Evolutionary conservation across 768 basidiomycete genomes (phyloP).

Genomic region (Holtermanniella nyarrowii): DNA sequence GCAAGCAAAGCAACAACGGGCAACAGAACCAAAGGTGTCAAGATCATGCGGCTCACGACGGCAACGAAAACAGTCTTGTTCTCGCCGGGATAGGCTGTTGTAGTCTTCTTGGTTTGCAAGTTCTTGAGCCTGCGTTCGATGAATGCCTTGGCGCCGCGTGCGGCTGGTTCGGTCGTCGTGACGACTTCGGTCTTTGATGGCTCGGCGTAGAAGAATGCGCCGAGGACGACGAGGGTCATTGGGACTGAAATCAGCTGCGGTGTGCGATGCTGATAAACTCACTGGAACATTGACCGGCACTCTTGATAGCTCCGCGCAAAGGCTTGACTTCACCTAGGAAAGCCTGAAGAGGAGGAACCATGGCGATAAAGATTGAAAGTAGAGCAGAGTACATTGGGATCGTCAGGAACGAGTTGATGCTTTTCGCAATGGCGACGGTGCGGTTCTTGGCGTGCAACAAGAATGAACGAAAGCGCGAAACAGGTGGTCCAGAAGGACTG

Average conservation of each 20-base stretch:
- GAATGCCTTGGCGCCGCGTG: conserved; percentile 4
- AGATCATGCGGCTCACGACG: conserved; percentile 72
- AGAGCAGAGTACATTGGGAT: conserved; percentile 75
- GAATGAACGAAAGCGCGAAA: conserved; percentile 17
- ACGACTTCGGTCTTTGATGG: conserved; percentile 3
- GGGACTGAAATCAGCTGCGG: conserved; percentile 52
- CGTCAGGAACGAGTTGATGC: conserved; percentile 65
- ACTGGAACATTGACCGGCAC: conserved; percentile 40
- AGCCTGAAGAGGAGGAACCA: conserved; percentile 64
- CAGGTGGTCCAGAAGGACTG: conserved; percentile 13
- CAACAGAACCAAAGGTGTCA: conserved; percentile 67
- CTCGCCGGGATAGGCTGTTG: conserved; percentile 50
- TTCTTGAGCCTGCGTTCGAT: conserved; percentile 20
- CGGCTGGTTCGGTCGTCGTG: not conserved
- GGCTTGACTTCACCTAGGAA: conserved; percentile 54
- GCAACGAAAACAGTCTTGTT: conserved; percentile 72
- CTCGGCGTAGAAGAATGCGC: conserved; percentile 69
- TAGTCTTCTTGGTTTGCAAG: not conserved
- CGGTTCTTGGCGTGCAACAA: conserved; percentile 10
- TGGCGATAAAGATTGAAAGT: conserved; percentile 63
- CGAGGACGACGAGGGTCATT: conserved; percentile 78
- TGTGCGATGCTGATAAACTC: conserved; percentile 6
- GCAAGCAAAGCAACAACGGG: conserved; percentile 63
- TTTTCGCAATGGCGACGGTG: conserved; percentile 34
- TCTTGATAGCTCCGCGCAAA: conserved; percentile 41